Percentiles rank a stretch among this genome's conserved stretches.
These are phyloP conservation scores for Nannochloropsis gaditana DNA, from an alignment of 108 stramenopile species.

Conservation along the genomic window DNA sequence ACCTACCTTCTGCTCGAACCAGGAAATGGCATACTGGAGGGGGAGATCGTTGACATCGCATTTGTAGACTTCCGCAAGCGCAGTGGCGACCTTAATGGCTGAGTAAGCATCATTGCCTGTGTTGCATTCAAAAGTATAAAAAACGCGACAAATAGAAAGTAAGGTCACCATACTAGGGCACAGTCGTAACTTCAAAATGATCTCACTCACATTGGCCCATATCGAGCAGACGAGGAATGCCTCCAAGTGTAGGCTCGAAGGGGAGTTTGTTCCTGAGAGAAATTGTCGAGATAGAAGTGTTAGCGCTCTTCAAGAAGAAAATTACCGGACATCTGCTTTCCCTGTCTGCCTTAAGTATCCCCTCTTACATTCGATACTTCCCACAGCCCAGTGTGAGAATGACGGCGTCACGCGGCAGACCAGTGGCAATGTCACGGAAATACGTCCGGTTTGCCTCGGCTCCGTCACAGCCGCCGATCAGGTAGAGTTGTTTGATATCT, in stretches of 20 bases:
- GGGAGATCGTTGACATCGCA: slow-evolving; percentile 71
- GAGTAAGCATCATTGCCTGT: slow-evolving; percentile 69
- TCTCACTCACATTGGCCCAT: slow-evolving; percentile 60
- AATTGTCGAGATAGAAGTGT: too few relatives aligned
- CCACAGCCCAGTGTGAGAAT: slow-evolving; percentile 74
- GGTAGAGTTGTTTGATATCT: slow-evolving; percentile 62
- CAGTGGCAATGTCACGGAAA: slow-evolving; percentile 68
- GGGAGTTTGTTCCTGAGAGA: not conserved
- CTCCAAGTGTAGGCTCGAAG: slow-evolving; percentile 32
- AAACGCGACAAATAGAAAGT: too few relatives aligned
- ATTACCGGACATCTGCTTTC: slow-evolving; percentile 20
- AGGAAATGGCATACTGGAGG: slow-evolving; percentile 43
- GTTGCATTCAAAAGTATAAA: too few relatives aligned
- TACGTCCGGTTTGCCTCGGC: slow-evolving; percentile 68
- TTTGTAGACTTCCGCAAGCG: slow-evolving; percentile 67
- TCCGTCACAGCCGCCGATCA: slow-evolving; percentile 79
- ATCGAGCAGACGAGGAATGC: slow-evolving; percentile 70
- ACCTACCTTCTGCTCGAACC: slow-evolving; percentile 62
- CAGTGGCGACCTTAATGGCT: slow-evolving; percentile 69
- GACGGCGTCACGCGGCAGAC: slow-evolving; percentile 62
- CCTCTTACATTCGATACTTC: slow-evolving; percentile 65
- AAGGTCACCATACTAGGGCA: too few relatives aligned
- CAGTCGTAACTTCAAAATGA: too few relatives aligned
- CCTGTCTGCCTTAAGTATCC: not conserved
- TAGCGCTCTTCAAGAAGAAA: not conserved